Evolutionary conservation across 1,139 yeast species (phyloP), one percentile per base, ranked within the genome.

Genomic region (Zygosaccharomyces sapae): DNA sequence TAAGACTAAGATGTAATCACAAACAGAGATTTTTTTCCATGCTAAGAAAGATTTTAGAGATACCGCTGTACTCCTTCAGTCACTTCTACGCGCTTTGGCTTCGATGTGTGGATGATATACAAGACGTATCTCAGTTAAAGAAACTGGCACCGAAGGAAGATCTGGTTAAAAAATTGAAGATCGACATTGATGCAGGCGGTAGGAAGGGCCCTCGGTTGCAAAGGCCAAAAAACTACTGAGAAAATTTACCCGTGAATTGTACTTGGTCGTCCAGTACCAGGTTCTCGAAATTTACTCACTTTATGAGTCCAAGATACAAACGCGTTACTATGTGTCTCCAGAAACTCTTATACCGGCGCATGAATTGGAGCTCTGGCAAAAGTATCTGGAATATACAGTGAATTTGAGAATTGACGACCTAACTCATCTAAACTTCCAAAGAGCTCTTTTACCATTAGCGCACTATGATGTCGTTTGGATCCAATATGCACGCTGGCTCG

Each of bases 61-160:
- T 86, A 2, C 97, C 97, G 0, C 56, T 84, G 30, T 88, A 88
- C 65, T 87, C 88, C 56, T 89, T 80, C 64, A 77, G 86, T 10
- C 73, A 77, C 49, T 81, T 81, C 58, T 81, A 75, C 64, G 70
- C 72, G 38, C 51, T 67, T 20, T 71, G 78, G 62, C 65, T 79
- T 33, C 62, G 65, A 8, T 65, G 73, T 10, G 62, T 80, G 7
- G 76, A 76, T 35, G 58, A 57, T 5, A 55, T 73, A 0, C 58
- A 59, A 6, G 67, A 68, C 45, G 44, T 69, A 9, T 62, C 63
- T 12, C 68, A 67, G 22, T 44, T 69, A 4, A 44, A 45, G 19
- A 55, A 51, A 16, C 50, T 69, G 41, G 62, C 63, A 0, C 48
- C 59, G 3, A 49, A 58, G 16, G 49, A 48, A 1, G 74, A 69